Evolutionary conservation across 257 asterid genomes (phyloP), one percentile per base, ranked within the genome.

Genomic region (Solanum acaule): DNA sequence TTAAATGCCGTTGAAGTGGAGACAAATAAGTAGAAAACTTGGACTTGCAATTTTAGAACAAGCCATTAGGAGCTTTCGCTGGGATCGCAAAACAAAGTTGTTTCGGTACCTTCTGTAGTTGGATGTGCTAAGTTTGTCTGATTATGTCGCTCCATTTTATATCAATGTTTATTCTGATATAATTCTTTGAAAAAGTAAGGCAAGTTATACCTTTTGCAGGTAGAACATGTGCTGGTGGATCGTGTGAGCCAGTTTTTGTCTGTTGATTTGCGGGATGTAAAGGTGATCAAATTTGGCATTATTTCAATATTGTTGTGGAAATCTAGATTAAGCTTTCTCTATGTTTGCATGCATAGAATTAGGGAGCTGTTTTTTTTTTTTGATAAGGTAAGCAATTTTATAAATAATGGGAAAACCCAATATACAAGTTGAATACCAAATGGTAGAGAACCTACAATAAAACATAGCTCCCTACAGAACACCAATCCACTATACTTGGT

Each of bases 191-290:
- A 81, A 87, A 85, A 75, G 83, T 87, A 59, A 91, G 89, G 86
- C 38, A 71, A 34, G 44, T 63, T 84, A 86, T 73, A 42, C 73
- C 76, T 82, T 85, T 89, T 92, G 88, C 94, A 97, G 99, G 99
- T 96, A 79, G 99, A 97, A 90, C 99, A 97, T 92, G 98, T 96
- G 85, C 96, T 97, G 18, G 94, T 97, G 76, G 99, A 96, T 88
- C 99, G 98, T n/a, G 89, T 97, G 90, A 90, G 95, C 89, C 96
- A 96, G 86, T 95, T 97, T 92, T 87, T 97, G 87, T 88, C 98
- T 13, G 93, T 92, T 87, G 99, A 96, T 95, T 88, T 97, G 94
- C 99, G 94, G 89, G 98, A 94, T 87, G 96, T 96, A 86, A 97
- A 97, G 99, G 99, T 97, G 92, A 46, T 63, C 70, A 10, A 14